phyloP scores from a whole-genome alignment of 768 basidiomycete genomes.

The Leccinum boreale region DNA sequence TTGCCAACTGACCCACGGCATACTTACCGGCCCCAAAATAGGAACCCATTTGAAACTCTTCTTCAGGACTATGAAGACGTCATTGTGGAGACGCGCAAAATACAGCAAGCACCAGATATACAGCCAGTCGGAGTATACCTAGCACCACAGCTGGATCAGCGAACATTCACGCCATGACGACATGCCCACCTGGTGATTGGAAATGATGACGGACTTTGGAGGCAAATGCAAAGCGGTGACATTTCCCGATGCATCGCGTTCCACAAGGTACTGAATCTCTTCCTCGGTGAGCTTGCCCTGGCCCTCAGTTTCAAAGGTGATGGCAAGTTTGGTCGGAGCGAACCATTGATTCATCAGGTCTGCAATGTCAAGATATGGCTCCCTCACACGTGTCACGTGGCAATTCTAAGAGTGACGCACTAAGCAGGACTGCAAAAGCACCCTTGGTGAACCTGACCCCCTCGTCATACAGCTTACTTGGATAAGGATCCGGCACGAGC shows the following conservation, averaged over 20 bases:
- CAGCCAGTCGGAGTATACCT: slow-evolving; percentile 84
- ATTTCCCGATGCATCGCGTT: slow-evolving; percentile 53
- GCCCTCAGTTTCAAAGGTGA: slow-evolving; percentile 74
- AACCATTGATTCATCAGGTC: slow-evolving; percentile 82
- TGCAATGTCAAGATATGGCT: slow-evolving; percentile 26
- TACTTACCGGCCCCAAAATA: slow-evolving; percentile 77
- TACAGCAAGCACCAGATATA: slow-evolving; percentile 85
- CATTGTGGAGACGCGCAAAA: slow-evolving; percentile 61
- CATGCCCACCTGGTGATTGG: slow-evolving; percentile 82
- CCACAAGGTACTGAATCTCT: slow-evolving; percentile 55
- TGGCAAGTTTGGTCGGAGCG: slow-evolving; percentile 65
- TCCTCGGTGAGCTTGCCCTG: slow-evolving; percentile 58
- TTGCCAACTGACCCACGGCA: not conserved
- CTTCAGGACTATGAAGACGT: slow-evolving; percentile 91
- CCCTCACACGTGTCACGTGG: not conserved
- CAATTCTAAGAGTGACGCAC: slow-evolving; percentile 40
- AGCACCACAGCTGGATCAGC: slow-evolving; percentile 3
- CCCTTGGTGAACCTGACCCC: slow-evolving; percentile 83
- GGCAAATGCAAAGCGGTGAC: slow-evolving; percentile 67
- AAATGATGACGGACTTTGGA: slow-evolving; percentile 76
- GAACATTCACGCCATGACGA: not conserved
- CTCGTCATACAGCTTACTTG: slow-evolving; percentile 56
- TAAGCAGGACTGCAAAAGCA: slow-evolving; percentile 69
- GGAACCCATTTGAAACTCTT: slow-evolving; percentile 85
- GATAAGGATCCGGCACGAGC: slow-evolving; percentile 56